Percentiles rank a stretch among this genome's conserved stretches.
Evolutionary conservation across 2,329 filamentous ascomycete species (phyloP).

Genomic region (Colletotrichum liriopes): DNA sequence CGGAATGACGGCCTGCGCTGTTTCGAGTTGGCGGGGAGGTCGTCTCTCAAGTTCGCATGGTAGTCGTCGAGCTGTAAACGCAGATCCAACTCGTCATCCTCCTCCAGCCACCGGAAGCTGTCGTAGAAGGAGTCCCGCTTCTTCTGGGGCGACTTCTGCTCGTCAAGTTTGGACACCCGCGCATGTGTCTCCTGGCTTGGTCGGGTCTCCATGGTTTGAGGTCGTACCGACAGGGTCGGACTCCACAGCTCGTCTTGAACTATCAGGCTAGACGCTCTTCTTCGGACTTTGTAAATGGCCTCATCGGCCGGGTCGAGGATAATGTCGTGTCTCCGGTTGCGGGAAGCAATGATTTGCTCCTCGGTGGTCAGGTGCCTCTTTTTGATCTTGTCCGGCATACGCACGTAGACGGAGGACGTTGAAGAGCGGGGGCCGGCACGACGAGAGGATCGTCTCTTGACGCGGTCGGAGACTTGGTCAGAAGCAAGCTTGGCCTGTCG

Average conservation of each 20-base stretch:
- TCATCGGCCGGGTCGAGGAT: conserved; percentile 66
- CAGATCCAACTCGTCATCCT: conserved; percentile 79
- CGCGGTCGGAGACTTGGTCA: conserved; percentile 51
- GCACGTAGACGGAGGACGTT: conserved; percentile 77
- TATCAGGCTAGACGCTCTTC: conserved; percentile 55
- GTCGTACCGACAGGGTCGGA: conserved; percentile 49
- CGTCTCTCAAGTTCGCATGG: conserved; percentile 73
- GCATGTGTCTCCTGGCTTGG: conserved; percentile 41
- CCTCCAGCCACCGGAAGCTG: conserved; percentile 81
- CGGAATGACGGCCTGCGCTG: conserved; percentile 74
- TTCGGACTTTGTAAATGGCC: conserved; percentile 66
- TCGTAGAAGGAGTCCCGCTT: conserved; percentile 73
- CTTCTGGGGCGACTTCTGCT: conserved; percentile 29
- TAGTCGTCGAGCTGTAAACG: conserved; percentile 79
- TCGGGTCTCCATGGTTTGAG: conserved; percentile 49
- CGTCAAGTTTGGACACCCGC: conserved; percentile 33
- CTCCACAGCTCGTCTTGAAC: conserved; percentile 51
- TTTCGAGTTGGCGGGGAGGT: conserved; percentile 61
- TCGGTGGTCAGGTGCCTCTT: conserved; percentile 79
- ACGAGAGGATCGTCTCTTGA: conserved; percentile 50
- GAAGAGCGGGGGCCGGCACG: conserved; percentile 57
- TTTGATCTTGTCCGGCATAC: conserved; percentile 80
- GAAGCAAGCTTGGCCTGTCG: conserved; percentile 45
- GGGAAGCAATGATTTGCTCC: conserved; percentile 76
- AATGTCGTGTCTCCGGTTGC: conserved; percentile 63